Evolutionary conservation across 2,329 filamentous ascomycete genomes (phyloP).

Genomic region (Grosmannia huntii): DNA sequence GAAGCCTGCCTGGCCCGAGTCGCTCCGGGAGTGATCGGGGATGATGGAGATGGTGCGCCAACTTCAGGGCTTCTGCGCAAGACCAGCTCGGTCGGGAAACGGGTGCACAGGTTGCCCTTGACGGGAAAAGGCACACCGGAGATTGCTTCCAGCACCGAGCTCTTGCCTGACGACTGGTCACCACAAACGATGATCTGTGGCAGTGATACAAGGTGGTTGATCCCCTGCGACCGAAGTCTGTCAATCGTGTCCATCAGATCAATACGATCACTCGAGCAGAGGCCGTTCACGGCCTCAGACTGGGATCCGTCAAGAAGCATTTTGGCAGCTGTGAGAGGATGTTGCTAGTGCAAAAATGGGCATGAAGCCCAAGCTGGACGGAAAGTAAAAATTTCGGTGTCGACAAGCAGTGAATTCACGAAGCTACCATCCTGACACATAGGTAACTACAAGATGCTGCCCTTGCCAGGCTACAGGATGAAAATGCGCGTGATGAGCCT

Average conservation of each 20-base stretch:
- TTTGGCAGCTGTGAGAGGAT: background rate
- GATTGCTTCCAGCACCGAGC: slow-evolving; percentile 51
- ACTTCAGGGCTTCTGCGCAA: slow-evolving; percentile 30
- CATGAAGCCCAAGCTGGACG: background rate
- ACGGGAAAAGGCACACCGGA: slow-evolving; percentile 47
- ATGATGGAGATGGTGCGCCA: slow-evolving; percentile 22
- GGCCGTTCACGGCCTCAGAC: background rate
- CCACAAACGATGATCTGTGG: slow-evolving; percentile 45
- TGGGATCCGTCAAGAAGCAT: background rate
- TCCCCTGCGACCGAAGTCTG: slow-evolving; percentile 23
- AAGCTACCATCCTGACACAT: background rate
- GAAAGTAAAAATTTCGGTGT: background rate
- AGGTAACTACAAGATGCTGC: too few species aligned
- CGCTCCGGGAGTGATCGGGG: slow-evolving; percentile 18
- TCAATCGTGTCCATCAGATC: slow-evolving; percentile 28
- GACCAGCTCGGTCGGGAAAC: slow-evolving; percentile 50
- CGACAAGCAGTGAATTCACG: background rate
- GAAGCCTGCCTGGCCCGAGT: slow-evolving; percentile 16
- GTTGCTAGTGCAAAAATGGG: background rate
- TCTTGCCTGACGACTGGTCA: slow-evolving; percentile 51
- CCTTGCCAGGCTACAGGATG: background rate
- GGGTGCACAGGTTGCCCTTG: slow-evolving; percentile 46
- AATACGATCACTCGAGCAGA: background rate
- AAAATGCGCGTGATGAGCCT: background rate
- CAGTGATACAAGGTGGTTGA: slow-evolving; percentile 25